A percentile compares a stretch with the other conserved stretches of the same genome.
phyloP scores from a whole-genome alignment of 2,329 filamentous ascomycete genomes.

The Ascochyta fabae region DNA sequence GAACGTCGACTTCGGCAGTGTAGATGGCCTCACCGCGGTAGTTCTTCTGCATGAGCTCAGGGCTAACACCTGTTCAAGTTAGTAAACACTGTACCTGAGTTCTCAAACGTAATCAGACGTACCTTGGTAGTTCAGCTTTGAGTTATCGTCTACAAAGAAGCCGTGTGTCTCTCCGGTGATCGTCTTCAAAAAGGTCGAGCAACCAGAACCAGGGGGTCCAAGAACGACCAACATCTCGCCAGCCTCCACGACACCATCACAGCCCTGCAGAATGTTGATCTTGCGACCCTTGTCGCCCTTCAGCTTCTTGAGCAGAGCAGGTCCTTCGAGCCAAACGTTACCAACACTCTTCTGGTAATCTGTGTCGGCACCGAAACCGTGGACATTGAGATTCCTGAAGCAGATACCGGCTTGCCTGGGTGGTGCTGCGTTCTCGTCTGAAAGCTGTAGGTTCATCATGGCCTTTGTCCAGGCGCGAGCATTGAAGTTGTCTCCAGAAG shows the following conservation, averaged over 20 bases:
- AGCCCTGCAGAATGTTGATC: conserved; percentile 70
- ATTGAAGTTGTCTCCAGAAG: conserved; percentile 55
- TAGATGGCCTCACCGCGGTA: conserved; percentile 89
- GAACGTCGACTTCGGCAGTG: conserved; percentile 82
- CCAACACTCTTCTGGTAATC: conserved; percentile 60
- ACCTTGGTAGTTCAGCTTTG: conserved; percentile 84
- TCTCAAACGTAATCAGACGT: conserved; percentile 9
- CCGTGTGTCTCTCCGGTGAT: conserved; percentile 84
- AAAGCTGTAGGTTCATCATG: conserved; percentile 55
- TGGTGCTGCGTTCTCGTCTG: conserved; percentile 51
- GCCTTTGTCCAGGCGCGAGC: conserved; percentile 58
- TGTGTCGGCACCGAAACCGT: conserved; percentile 56
- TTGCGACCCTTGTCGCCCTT: conserved; percentile 45
- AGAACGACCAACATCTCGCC: conserved; percentile 80
- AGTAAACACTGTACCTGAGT: conserved; percentile 4
- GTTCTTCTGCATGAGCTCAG: conserved; percentile 76
- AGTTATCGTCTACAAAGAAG: conserved; percentile 71
- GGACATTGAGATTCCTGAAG: conserved; percentile 56
- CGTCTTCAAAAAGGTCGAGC: conserved; percentile 84
- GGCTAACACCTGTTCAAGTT: conserved; percentile 60
- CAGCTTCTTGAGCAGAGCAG: conserved; percentile 48
- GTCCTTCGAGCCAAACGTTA: conserved; percentile 53
- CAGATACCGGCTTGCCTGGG: conserved; percentile 55
- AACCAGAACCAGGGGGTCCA: conserved; percentile 72
- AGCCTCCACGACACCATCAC: conserved; percentile 71